Base-by-base conservation (phyloP, 164 flowering plant genomes). In the Vitis amurensis region DNA sequence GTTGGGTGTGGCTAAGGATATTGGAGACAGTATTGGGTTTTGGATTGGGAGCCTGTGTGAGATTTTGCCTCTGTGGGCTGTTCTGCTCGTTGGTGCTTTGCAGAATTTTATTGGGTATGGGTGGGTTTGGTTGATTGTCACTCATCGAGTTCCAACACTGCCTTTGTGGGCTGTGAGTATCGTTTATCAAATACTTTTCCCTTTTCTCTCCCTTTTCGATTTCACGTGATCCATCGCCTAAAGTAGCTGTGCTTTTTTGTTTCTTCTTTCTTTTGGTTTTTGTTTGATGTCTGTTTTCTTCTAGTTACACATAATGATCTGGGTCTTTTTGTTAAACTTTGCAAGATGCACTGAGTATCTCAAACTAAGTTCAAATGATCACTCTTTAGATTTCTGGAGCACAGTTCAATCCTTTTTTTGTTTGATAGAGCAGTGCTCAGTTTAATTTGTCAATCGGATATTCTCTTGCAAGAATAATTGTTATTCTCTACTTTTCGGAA, bases 21-120 rank as follows among this genome's bases (percentile, higher is more conserved):
- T 96, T n/a, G 99, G 99, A 0, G 99, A 91, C 70, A 88, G 94
- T 76, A 91, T 96, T 71, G 99, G 99, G 8, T 89, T 96, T 66
- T 76, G 91, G 37, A 90, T 97, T 47, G 99, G 89, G n/a, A 85
- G 72, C 72, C 73, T 93, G 72, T 84, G 82, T 59, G 99, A 92
- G 87, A 44, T 87, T 49, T 76, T 93, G 85, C 99, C 99, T 5
- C 8, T 91, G 49, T 96, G 98, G 98, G 98, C 77, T 56, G 86
- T 86, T 78, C 71, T 93, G 37, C 78, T 92, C 47, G 83, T 96
- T 27, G 99, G 99, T 73, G 96, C 87, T 61, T 0, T 87, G 9
- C 89, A 86, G 91, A 96, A 96, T 74, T 76, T 96, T 64, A 52
- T 92, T 78, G 99, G 99, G 3, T 93, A 96, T 77, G 98, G 98